Conservation (phyloP, 1,284 basidiomycete species). For the Trichosporon coremiiforme region DNA sequence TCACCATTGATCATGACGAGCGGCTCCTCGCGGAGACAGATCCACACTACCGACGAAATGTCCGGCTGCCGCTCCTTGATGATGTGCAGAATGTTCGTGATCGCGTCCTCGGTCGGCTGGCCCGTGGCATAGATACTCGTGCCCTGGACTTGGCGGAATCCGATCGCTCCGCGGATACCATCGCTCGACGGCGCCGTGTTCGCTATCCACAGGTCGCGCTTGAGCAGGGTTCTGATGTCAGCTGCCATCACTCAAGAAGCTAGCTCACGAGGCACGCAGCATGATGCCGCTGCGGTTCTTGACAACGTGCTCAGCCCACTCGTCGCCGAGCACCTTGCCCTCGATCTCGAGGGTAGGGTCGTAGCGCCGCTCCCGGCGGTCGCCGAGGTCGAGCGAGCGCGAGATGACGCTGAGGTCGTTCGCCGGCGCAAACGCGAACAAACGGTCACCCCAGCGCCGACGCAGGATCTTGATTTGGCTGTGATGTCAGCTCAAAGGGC, state of each 20-base stretch:
- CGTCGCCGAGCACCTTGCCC: slow-evolving; percentile 84
- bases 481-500: slow-evolving; percentile 18
- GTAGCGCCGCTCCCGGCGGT: slow-evolving; percentile 25
- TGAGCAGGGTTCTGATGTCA: slow-evolving; percentile 54
- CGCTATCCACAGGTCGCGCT: slow-evolving; percentile 86
- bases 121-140: slow-evolving; percentile 83
- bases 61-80: slow-evolving; percentile 67
- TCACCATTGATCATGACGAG: slow-evolving; percentile 76
- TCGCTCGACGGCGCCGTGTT: slow-evolving; percentile 66
- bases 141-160: slow-evolving; percentile 82
- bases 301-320: slow-evolving; percentile 90
- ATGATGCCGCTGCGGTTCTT: slow-evolving; percentile 94
- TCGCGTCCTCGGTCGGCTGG: slow-evolving; percentile 89
- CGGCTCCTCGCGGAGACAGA: slow-evolving; percentile 90
- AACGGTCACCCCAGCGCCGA: slow-evolving; percentile 72
- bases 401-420: slow-evolving; percentile 70
- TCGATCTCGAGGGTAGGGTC: slow-evolving; percentile 73
- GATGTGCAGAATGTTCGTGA: slow-evolving; percentile 77
- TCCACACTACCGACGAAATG: slow-evolving; percentile 76
- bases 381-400: slow-evolving; percentile 45
- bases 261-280: slow-evolving; percentile 74
- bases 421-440: slow-evolving; percentile 85
- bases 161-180: slow-evolving; percentile 85
- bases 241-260: neutral
- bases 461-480: slow-evolving; percentile 82